Evolutionary conservation across 805 yeast genomes (phyloP).

Genomic region (Candida arabinofermentans): DNA sequence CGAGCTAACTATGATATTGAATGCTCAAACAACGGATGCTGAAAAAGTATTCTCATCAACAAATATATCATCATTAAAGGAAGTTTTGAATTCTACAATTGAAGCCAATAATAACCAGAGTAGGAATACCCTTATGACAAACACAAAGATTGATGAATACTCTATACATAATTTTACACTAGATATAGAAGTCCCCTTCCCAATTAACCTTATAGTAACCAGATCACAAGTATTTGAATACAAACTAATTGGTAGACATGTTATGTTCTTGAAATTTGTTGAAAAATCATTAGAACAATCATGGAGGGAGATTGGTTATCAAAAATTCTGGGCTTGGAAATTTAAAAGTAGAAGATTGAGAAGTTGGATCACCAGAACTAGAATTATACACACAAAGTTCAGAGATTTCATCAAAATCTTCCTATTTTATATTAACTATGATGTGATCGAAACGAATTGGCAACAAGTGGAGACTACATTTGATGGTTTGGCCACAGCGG

Average conservation of each 20-base stretch:
- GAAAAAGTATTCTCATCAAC: conserved; percentile 44
- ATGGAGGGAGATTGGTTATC: conserved; percentile 67
- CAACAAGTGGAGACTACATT: conserved; percentile 31
- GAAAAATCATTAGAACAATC: conserved; percentile 56
- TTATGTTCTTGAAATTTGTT: conserved; percentile 59
- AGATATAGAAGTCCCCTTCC: conserved; percentile 74
- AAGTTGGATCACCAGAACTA: conserved; percentile 50
- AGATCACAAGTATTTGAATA: conserved; percentile 70
- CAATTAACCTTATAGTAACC: conserved; percentile 71
- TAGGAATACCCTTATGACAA: conserved; percentile 13
- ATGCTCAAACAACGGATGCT: conserved; percentile 51
- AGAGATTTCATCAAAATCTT: conserved; percentile 52
- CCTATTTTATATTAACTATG: conserved; percentile 50
- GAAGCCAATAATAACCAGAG: conserved; percentile 22
- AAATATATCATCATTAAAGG: conserved; percentile 40
- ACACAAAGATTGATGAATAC: conserved; percentile 36
- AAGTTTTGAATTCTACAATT: conserved; percentile 40
- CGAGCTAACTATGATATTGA: conserved; percentile 45
- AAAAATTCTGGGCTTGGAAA: conserved; percentile 61
- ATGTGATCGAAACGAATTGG: conserved; percentile 59
- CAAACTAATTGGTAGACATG: conserved; percentile 73
- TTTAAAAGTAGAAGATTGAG: conserved; percentile 40
- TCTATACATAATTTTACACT: conserved; percentile 51
- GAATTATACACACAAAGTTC: conserved; percentile 57
- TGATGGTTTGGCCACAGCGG: conserved; percentile 17